phyloP scores from a whole-genome alignment of 2,329 filamentous ascomycete genomes.

The Malbranchea zuffiana region DNA sequence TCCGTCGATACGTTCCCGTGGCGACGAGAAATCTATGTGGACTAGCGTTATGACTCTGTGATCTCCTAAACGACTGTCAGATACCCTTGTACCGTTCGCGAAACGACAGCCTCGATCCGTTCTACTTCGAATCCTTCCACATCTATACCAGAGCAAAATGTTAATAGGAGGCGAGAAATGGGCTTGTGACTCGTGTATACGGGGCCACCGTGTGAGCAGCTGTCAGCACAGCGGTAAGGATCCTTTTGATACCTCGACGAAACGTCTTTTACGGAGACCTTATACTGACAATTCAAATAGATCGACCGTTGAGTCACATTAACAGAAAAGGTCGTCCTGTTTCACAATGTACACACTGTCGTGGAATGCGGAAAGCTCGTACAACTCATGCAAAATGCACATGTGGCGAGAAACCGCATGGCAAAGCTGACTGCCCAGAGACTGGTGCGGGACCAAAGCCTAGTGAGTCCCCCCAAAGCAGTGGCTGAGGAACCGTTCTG shows the following conservation, averaged over 20 bases:
- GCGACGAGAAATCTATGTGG: too few relatives aligned
- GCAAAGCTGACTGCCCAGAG: constrained; percentile 28
- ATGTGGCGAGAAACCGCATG: constrained; percentile 70
- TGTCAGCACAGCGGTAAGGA: constrained; percentile 87
- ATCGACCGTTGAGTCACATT: constrained; percentile 84
- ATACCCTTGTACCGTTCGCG: too few relatives aligned
- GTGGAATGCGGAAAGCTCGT: constrained; percentile 88
- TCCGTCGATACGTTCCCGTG: too few relatives aligned
- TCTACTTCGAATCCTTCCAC: too few relatives aligned
- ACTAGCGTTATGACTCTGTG: too few relatives aligned
- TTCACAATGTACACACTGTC: constrained; percentile 95
- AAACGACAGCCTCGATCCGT: too few relatives aligned
- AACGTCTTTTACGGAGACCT: background rate
- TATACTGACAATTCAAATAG: constrained; percentile 38
- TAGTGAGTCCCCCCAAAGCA: constrained; percentile 18
- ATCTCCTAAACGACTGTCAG: too few relatives aligned
- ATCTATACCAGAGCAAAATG: too few relatives aligned
- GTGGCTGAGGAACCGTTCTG: constrained; percentile 16
- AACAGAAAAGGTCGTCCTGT: constrained; percentile 96
- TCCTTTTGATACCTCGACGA: constrained; percentile 15
- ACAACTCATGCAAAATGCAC: constrained; percentile 93
- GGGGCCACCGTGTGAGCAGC: constrained; percentile 96
- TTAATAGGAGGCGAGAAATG: constrained; percentile 19
- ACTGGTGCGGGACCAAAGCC: constrained; percentile 25
- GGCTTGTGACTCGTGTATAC: constrained; percentile 70